Base-by-base conservation (phyloP, 169 alveolate genomes). In the Besnoitia besnoiti region DNA sequence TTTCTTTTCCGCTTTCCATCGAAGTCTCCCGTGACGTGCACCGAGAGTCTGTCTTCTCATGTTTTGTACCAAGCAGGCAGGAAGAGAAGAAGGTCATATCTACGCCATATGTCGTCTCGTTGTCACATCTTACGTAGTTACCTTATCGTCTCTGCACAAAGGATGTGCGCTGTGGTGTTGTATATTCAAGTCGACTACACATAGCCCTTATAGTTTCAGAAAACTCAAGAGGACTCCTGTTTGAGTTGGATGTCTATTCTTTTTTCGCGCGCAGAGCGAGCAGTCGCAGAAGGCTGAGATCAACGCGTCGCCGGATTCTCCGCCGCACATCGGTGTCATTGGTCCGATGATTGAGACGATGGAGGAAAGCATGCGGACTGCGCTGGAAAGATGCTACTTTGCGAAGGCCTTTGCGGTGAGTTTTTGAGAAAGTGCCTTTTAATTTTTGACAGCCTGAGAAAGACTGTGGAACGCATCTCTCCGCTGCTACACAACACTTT, bases 271-370 rank as follows among this genome's bases (percentile, higher is more conserved):
- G 12, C 80, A 67, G 80, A 35, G 24, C 24, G 80, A 67, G n/a
- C 80, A 67, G 80, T 67, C 80, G 7, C 80, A 67, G 24, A 67
- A 67, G 42, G 80, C 80, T 14, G 80, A 30, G 24, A 21, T 35
- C 44, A 21, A 2, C 47, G n/a, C 47, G 0, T 3, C n/a, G 39
- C 47, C 80, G 21, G 80, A 35, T 14, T 14, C 24, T 14, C 47
- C 44, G 12, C 80, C 80, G 21, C 80, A 67, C 80, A 67, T 67
- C 44, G 80, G 80, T 42, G 80, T 67, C 10, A 35, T 67, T 16
- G 80, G 80, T 24, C 44, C 80, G 80, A 67, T 67, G 80, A 67
- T 67, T 16, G 80, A 67, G 21, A n/a, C 80, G 39, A 35, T 35
- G 42, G 80, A 67, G n/a, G 42, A 33, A 19, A 14, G 42, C 80